Evolutionary conservation across 768 basidiomycete species (phyloP).

Genomic region (Naganishia kalamii): DNA sequence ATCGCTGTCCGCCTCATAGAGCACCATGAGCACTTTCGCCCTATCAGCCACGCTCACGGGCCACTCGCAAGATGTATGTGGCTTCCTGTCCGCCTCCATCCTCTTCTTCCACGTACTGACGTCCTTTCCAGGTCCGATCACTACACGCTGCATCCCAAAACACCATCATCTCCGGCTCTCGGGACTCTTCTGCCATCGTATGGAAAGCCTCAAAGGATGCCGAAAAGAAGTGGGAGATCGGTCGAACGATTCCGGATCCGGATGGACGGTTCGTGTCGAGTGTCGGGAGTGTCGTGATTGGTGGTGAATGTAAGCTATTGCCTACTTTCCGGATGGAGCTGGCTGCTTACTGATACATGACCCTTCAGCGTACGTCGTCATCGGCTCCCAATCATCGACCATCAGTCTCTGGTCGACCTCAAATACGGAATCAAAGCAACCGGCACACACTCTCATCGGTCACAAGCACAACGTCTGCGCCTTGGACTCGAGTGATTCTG

Average conservation of each 20-base stretch:
- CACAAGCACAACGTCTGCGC: conserved; percentile 88
- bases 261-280: conserved; percentile 69
- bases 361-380: conserved; percentile 68
- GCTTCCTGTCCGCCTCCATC: conserved; percentile 31
- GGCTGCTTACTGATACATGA: background rate
- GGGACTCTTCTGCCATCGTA: conserved; percentile 81
- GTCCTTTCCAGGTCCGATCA: conserved; percentile 64
- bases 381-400: conserved; percentile 82
- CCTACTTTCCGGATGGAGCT: background rate
- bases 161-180: conserved; percentile 79
- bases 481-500: conserved; percentile 62
- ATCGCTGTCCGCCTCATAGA: too few species aligned
- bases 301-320: conserved; percentile 46
- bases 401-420: conserved; percentile 72
- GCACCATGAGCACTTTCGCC: conserved; percentile 15
- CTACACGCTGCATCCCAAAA: conserved; percentile 68
- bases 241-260: conserved; percentile 39
- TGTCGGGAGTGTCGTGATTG: conserved; percentile 68
- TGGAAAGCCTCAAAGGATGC: conserved; percentile 59
- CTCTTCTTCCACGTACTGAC: conserved; percentile 24
- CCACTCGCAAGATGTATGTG: conserved; percentile 69
- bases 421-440: conserved; percentile 59
- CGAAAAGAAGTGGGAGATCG: conserved; percentile 50
- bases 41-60: conserved; percentile 65
- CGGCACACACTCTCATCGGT: conserved; percentile 74